phyloP scores from a whole-genome alignment of 257 asterid genomes.

The Solanum tarapatanum region DNA sequence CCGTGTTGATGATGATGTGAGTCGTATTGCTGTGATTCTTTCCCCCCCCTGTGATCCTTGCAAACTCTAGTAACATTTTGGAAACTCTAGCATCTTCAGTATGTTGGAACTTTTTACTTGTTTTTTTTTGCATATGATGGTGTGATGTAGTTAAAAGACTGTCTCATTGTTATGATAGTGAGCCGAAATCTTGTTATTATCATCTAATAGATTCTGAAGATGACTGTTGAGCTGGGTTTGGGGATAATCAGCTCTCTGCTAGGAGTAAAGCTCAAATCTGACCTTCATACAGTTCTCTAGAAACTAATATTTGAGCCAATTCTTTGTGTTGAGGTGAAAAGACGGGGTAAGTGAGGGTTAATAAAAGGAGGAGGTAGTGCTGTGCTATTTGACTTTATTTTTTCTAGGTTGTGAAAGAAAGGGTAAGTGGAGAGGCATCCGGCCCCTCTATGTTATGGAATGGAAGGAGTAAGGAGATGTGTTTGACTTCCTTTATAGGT shows the following conservation, averaged over 20 bases:
- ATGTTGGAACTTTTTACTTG: not conserved
- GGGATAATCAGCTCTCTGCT: not conserved
- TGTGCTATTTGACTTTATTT: not conserved
- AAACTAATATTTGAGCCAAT: not conserved
- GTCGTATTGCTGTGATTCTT: constrained; percentile 9
- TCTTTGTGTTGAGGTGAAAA: not conserved
- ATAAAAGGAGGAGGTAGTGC: not conserved
- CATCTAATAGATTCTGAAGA: not conserved
- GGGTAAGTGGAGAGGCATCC: not conserved
- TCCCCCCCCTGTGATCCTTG: not conserved
- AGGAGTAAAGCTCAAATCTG: not conserved
- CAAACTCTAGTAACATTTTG: not conserved
- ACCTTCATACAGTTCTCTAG: not conserved
- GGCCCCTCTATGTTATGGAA: not conserved
- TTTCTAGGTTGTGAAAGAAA: not conserved
- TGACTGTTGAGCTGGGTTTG: not conserved
- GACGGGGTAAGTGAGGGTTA: not conserved
- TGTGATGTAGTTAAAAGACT: not conserved
- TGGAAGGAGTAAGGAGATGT: not conserved
- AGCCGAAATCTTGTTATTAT: not conserved
- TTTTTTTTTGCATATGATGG: not conserved
- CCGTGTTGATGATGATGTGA: constrained; percentile 88
- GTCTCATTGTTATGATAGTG: not conserved
- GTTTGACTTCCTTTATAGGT: not conserved
- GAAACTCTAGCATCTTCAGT: not conserved